These are phyloP conservation scores for Lecanicillium sp. DNA, from an alignment of 2,329 filamentous ascomycete species.

Conservation along the genomic window DNA sequence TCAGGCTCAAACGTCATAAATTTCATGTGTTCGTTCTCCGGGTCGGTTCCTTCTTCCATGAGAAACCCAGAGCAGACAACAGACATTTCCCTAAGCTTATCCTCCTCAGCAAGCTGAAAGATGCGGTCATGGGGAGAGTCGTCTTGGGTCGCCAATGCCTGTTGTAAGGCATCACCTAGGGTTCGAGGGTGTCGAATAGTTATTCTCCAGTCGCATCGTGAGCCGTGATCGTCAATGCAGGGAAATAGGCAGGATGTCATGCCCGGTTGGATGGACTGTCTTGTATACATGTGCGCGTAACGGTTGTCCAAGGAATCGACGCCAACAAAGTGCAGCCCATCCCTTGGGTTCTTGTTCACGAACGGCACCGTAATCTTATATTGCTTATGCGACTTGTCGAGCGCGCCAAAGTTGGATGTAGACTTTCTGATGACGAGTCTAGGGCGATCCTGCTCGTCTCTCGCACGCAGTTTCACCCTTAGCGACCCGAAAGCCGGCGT, in stretches of 20 bases:
- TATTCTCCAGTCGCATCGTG: slow-evolving; percentile 80
- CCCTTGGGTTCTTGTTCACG: slow-evolving; percentile 63
- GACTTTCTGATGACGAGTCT: slow-evolving; percentile 38
- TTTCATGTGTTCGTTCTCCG: slow-evolving; percentile 72
- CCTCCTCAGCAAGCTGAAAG: slow-evolving; percentile 58
- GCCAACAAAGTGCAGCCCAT: slow-evolving; percentile 88
- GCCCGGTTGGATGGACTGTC: slow-evolving; percentile 70
- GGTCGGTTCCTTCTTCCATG: slow-evolving; percentile 73
- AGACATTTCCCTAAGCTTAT: slow-evolving; percentile 79
- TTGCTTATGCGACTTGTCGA: slow-evolving; percentile 35
- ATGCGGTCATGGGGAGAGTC: slow-evolving; percentile 26
- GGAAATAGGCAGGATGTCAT: slow-evolving; percentile 84
- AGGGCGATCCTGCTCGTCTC: slow-evolving; percentile 30
- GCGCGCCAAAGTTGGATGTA: slow-evolving; percentile 20
- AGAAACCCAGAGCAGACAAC: slow-evolving; percentile 88
- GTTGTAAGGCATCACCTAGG: slow-evolving; percentile 65
- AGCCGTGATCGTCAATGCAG: slow-evolving; percentile 78
- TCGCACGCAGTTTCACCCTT: slow-evolving; percentile 34
- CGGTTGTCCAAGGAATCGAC: slow-evolving; percentile 70
- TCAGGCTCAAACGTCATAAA: slow-evolving; percentile 77
- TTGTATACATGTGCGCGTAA: slow-evolving; percentile 89
- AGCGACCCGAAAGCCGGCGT: slow-evolving; percentile 49
- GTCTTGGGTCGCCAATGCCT: slow-evolving; percentile 35
- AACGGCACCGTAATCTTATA: slow-evolving; percentile 64
- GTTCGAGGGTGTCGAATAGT: slow-evolving; percentile 81